Percentiles rank a stretch among this genome's conserved stretches.
Conservation (phyloP, 768 basidiomycete genomes). For the Kwoniella dendrophila region DNA sequence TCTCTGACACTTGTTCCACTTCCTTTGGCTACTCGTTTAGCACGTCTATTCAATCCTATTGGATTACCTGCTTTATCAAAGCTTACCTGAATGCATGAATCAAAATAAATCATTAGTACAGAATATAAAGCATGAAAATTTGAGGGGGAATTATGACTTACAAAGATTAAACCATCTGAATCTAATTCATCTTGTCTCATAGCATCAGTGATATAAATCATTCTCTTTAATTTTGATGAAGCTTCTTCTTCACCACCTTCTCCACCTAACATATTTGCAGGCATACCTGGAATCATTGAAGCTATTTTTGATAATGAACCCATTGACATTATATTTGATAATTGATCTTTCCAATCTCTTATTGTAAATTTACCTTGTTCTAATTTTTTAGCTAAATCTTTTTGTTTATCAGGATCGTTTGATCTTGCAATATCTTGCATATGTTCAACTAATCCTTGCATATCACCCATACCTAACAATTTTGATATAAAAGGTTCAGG, state of each 20-base stretch:
- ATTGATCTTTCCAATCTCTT: slow-evolving; percentile 96
- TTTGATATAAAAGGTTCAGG: slow-evolving; percentile 98
- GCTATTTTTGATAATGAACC: slow-evolving; percentile 99
- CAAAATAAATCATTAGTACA: background rate
- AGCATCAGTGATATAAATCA: slow-evolving; percentile 98
- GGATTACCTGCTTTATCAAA: slow-evolving; percentile 53
- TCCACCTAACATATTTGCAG: slow-evolving; percentile 77
- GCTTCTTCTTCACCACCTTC: slow-evolving; percentile 90
- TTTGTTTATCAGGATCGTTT: slow-evolving; percentile 96
- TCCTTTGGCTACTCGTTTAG: slow-evolving; percentile 84
- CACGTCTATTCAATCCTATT: slow-evolving; percentile 80
- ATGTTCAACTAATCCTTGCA: slow-evolving; percentile 96
- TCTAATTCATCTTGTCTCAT: slow-evolving; percentile 94
- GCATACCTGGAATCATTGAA: slow-evolving; percentile 96
- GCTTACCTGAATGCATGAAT: slow-evolving; percentile 33
- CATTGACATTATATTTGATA: slow-evolving; percentile 98
- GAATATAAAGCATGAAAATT: background rate
- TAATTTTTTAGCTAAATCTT: slow-evolving; percentile 95
- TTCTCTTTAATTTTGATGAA: slow-evolving; percentile 84
- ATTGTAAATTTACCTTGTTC: slow-evolving; percentile 91
- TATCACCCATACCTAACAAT: slow-evolving; percentile 89
- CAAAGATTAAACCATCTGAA: slow-evolving; percentile 89
- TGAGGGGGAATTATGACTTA: slow-evolving; percentile 56
- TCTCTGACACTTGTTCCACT: slow-evolving; percentile 93
- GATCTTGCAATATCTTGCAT: slow-evolving; percentile 92